Base-by-base conservation (phyloP, 176 grass and related monocot genomes). In the Miscanthus lutarioriparius region DNA sequence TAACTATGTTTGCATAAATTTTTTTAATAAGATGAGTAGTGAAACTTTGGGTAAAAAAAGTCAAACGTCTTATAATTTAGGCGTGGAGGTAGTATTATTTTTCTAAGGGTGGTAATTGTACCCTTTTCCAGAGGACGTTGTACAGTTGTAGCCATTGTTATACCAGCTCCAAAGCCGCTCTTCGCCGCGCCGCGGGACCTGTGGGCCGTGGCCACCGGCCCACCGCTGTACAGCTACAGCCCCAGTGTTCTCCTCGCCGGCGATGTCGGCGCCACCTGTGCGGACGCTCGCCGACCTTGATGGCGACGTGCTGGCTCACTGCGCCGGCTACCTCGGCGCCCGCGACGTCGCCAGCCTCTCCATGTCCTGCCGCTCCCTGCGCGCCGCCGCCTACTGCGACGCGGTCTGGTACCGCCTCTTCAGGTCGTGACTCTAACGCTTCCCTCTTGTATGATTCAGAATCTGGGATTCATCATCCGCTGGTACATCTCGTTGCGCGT, bases 381-480 rank as follows among this genome's bases (percentile, higher is more conserved):
- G 73, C 72, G 48, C 84, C 71, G 80, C 85, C 36, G 84, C 91
- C 76, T 95, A 89, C 82, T 89, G 89, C 76, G 96, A 95, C 78
- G 67, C 83, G 61, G 76, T 98, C 51, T 95, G 96, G 92, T 82
- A 80, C 66, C 93, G 83, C 87, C 89, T 95, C 69, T 93, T 90
- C 70, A 91, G 79, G 95, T 95, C 32, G 56, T 14, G 27, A 41
- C 20, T 49, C 77, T 49, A 15, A 37, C 26, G 8, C 38, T 67
- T 1, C 43, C 3, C 36, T 28, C 72, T 72, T 13, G 8, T 17
- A 8, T 9, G 73, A 28, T 72, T 58, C 12, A 1, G 23, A 6
- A 64, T 36, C 35, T 67, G 12, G 15, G 17, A 59, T 78, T 74
- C 36, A 32, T 68, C 20, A 22, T 5, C 8, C 10, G 27, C 38